phyloP scores from a whole-genome alignment of 306 rosid genomes.

The Trifolium repens region DNA sequence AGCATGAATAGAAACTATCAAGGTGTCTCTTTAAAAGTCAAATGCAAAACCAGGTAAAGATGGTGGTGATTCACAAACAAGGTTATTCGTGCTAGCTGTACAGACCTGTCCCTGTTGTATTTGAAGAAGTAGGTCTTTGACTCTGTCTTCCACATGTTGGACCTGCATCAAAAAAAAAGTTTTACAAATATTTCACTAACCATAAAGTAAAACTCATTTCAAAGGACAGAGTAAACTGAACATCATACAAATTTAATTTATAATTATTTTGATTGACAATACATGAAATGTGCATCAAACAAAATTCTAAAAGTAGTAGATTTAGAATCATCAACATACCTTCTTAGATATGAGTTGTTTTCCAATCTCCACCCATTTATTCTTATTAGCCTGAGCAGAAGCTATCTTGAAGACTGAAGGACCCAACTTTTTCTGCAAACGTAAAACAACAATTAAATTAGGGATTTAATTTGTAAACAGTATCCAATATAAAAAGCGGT shows the following conservation, averaged over 20 bases:
- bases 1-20: conserved; percentile 3
- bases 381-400: conserved; percentile 83
- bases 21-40: not conserved
- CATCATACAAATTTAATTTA: not conserved
- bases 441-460: no score
- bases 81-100: conserved; percentile 25
- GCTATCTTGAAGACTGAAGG: conserved; percentile 72
- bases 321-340: conserved; percentile 47
- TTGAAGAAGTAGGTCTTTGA: conserved; percentile 66
- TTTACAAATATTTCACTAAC: conserved; percentile 3
- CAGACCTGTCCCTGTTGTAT: conserved; percentile 74
- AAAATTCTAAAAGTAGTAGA: not conserved
- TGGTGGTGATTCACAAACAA: not conserved
- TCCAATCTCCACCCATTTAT: conserved; percentile 64
- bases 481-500: no score
- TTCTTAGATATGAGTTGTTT: conserved; percentile 66
- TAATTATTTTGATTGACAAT: no score
- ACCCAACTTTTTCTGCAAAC: not conserved
- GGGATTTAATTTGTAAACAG: conserved; percentile 29
- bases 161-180: conserved; percentile 54
- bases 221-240: not conserved
- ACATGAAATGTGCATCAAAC: not conserved
- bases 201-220: conserved; percentile 14
- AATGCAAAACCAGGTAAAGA: not conserved
- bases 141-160: conserved; percentile 70